Evolutionary conservation across 2,329 filamentous ascomycete genomes (phyloP), one percentile per base, ranked within the genome.

Genomic region (Colletotrichum sp.): DNA sequence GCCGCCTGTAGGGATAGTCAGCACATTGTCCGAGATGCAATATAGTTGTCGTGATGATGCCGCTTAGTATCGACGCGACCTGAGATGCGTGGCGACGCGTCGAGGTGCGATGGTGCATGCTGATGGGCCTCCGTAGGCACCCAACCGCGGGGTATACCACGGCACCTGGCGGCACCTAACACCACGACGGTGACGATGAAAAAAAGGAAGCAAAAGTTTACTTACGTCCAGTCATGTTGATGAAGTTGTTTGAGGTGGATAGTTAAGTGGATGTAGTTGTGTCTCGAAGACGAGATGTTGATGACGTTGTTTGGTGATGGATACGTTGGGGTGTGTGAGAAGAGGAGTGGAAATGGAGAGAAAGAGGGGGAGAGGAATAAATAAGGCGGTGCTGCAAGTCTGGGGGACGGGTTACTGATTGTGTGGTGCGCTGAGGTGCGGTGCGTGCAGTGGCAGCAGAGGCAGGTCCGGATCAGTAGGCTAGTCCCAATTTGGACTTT

Each of bases 211-310:
- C 65, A 77, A 68, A 79, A 75, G 76, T 36, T 26, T 39, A 92
- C 92, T 92, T 91, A 93, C 92, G 92, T 92, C 92, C 92, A 92
- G 92, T 93, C 92, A 93, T 94, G 78, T 87, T 93, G 90, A 85
- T 82, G 81, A 79, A 80, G 83, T 83, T 79, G n/a, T 73, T 59
- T 26, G 34, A 65, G 57, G 60, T 76, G 74, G 70, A 75, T 71
- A 36, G 30, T 65, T 67, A 60, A 60, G 57, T 60, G 28, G 57
- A 34, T 63, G 30, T 36, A 68, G 26, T 65, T 71, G 72, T 68
- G 71, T 75, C 67, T 74, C 28, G 62, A 59, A 16, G 68, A 67
- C 72, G 63, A 78, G 60, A 78, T 77, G 44, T 52, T 62, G 66
- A 76, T 79, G 80, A 78, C 75, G 80, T 71, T 72, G 72, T 80